Evolutionary conservation across 2,329 filamentous ascomycete species (phyloP), one percentile per base, ranked within the genome.

Genomic region (Lasiodiplodia citricola): DNA sequence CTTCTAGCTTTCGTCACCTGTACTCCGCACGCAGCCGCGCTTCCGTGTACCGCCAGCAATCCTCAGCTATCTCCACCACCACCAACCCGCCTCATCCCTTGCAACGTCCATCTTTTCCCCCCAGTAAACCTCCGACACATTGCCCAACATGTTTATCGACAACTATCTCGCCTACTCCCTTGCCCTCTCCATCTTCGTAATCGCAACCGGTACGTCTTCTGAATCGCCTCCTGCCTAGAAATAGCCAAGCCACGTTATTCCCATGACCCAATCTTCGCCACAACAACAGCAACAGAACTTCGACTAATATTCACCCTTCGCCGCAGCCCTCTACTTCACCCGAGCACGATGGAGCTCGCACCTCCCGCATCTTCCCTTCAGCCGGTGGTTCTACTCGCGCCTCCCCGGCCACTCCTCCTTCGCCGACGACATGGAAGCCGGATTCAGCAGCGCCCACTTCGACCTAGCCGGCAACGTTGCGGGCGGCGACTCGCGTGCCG

Each of bases 371-470:
- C 21, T 64, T 68, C 75, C 78, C 37, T 72, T 83, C 69, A 83
- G 87, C 50, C 79, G 82, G 71, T 90, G 91, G 78, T 81, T 93
- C 74, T 97, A 98, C 83, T 86, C 90, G 65, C 91, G 88, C 38
- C 87, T 98, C 0, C 92, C 93, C 0, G 44, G 25, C 38, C 11
- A n/a, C 52, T 31, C 28, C 10, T 41, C 54, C 13, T 99, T 98
- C 83, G 85, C 89, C 54, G 89, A 87, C 73, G 96, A 99, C 81
- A 90, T 96, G 69, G 95, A 97, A 80, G 90, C 92, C 18, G 96
- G 96, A 23, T 87, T 99, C 35, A 91, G 90, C 52, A 95, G 92
- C 70, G 87, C 86, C 67, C 92, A 90, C 67, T 99, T 99, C 79
- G 92, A 97, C 76, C 87, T 99, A 31, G 83, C 86, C 11, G 88